A percentile compares a stretch with the other conserved stretches of the same genome.
Evolutionary conservation across 345 rosid species (phyloP).

Genomic region (Murraya koenigii): DNA sequence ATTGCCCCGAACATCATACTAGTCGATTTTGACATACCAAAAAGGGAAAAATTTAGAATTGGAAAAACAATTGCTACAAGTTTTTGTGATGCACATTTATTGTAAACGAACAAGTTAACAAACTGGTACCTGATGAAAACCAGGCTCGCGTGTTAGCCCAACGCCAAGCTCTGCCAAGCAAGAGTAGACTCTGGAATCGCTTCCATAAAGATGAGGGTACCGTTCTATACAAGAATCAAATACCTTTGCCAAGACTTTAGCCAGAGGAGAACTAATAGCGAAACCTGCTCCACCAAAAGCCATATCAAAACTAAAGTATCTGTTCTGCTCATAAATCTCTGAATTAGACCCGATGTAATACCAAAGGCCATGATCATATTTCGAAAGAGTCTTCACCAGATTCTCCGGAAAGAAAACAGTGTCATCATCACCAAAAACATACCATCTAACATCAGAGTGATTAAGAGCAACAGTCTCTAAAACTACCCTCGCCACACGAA

Average conservation of each 20-base stretch:
- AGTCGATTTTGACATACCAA: constrained; percentile 1
- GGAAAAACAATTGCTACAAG: background rate
- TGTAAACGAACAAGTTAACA: background rate
- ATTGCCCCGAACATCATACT: constrained; percentile 77
- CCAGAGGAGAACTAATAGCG: constrained; percentile 74
- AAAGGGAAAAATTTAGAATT: background rate
- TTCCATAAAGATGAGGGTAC: constrained; percentile 81
- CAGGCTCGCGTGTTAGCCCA: constrained; percentile 66
- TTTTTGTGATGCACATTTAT: no score
- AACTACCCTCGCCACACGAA: constrained; percentile 69
- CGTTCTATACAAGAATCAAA: constrained; percentile 80
- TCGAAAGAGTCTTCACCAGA: constrained; percentile 66
- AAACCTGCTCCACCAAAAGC: constrained; percentile 87
- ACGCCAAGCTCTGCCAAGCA: constrained; percentile 89
- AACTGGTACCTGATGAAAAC: constrained; percentile 83
- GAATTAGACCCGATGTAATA: constrained; percentile 75
- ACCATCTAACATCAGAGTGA: constrained; percentile 70
- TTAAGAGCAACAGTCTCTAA: constrained; percentile 53
- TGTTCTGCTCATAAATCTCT: constrained; percentile 63
- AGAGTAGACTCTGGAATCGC: constrained; percentile 64
- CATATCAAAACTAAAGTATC: constrained; percentile 53
- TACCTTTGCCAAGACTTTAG: constrained; percentile 58
- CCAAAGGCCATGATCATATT: constrained; percentile 76
- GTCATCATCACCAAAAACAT: constrained; percentile 83
- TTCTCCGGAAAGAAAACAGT: constrained; percentile 67